Evolutionary conservation across 2,329 filamentous ascomycete species (phyloP), one percentile per base, ranked within the genome.

Genomic region (Botrytis elliptica): DNA sequence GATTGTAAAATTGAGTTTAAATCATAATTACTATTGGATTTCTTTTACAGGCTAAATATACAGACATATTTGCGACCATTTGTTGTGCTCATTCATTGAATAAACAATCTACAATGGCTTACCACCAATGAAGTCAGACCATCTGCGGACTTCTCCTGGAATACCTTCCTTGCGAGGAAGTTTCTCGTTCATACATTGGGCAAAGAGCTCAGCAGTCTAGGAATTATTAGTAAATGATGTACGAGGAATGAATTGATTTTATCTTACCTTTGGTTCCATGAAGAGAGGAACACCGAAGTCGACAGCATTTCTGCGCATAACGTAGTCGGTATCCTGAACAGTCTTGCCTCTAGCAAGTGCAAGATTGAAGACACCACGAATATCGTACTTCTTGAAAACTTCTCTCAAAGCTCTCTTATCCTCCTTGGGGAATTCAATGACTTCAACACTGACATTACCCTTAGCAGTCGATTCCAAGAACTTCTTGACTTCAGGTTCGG

Each of bases 261-360:
- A 86, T 40, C 62, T 72, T 67, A 97, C 94, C 91, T 96, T 95
- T 72, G 95, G 94, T 86, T 98, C 95, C 95, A 98, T 98, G 84
- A 99, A 98, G 73, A 99, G 87, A 67, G 96, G 96, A 46, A 98
- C 94, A 79, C 95, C 95, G 83, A 99, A 99, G 85, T 99, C 96
- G 73, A 99, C 96, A 42, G 96, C 96, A 82, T 99, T 99, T 82
- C 96, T 90, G 81, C 96, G 90, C 95, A 98, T 98, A 73, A 99
- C 94, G 81, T 99, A 99, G 86, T 99, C 95, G 81, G 97, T 93
- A 82, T 99, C 96, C 75, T 93, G 86, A 75, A 93, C 87, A 55
- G 92, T 95, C 87, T 93, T 95, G 75, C 91, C 96, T 81, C 95
- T 88, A 78, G 89, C 89, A 84, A 92, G 90, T 74, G 95, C 94